These are phyloP conservation scores for Scopulariopsis brevicaulis DNA, from an alignment of 2,329 filamentous ascomycete genomes.

Conservation along the genomic window DNA sequence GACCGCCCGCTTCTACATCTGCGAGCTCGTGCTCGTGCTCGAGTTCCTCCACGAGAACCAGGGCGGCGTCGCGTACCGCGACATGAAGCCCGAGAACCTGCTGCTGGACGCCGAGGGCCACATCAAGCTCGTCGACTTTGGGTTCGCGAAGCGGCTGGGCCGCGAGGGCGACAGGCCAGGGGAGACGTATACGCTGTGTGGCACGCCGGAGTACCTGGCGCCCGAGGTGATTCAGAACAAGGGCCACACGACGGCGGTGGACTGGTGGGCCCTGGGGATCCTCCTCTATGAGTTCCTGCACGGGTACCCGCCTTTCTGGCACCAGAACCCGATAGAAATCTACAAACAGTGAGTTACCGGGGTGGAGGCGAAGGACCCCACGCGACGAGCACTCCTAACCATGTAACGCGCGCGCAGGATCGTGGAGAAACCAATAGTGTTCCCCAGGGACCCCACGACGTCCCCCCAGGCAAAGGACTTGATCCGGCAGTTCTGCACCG, in stretches of 20 bases:
- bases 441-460: constrained; percentile 55
- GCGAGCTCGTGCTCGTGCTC: constrained; percentile 72
- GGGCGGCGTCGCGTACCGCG: constrained; percentile 67
- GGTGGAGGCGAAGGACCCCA: not conserved
- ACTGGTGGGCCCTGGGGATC: constrained; percentile 83
- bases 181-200: constrained; percentile 76
- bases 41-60: constrained; percentile 72
- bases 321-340: constrained; percentile 77
- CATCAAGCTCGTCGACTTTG: constrained; percentile 76
- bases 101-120: constrained; percentile 68
- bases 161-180: constrained; percentile 33
- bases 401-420: constrained; percentile 40
- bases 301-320: constrained; percentile 79
- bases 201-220: constrained; percentile 74
- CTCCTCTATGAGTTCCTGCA: constrained; percentile 77
- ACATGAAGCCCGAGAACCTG: constrained; percentile 76
- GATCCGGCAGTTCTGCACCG: constrained; percentile 65
- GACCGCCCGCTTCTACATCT: constrained; percentile 70
- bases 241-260: constrained; percentile 63
- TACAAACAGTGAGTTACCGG: constrained; percentile 56
- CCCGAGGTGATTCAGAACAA: constrained; percentile 80
- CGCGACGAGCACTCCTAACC: not conserved
- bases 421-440: constrained; percentile 65
- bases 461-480: constrained; percentile 61
- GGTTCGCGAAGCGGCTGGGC: constrained; percentile 71